Conservation (phyloP, 805 yeast species). For the Saccharomycopsis malanga region DNA sequence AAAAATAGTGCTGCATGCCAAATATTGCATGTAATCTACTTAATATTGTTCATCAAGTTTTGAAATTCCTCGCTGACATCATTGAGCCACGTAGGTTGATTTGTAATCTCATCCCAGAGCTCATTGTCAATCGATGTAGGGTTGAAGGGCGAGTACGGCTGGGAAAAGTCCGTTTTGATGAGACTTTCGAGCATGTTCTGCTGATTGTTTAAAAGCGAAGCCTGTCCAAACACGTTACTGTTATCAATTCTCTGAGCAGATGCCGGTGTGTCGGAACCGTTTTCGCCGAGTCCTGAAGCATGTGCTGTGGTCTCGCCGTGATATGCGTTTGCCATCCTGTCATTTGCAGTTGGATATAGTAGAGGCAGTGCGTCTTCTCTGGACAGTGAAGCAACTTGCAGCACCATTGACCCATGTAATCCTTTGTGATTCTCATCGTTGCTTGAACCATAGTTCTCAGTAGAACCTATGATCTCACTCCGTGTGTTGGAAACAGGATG, state of each 20-base stretch:
- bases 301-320: not conserved
- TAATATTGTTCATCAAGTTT: conserved; percentile 18
- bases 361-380: too few relatives aligned
- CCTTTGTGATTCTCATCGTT: not conserved
- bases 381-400: too few relatives aligned
- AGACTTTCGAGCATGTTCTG: not conserved
- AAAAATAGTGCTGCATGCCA: too few relatives aligned
- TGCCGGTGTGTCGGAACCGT: not conserved
- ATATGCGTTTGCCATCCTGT: not conserved
- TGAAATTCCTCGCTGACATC: conserved; percentile 37
- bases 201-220: not conserved
- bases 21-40: too few relatives aligned
- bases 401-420: too few relatives aligned
- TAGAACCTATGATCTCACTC: not conserved
- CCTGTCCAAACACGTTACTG: not conserved
- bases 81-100: conserved; percentile 70
- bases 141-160: not conserved
- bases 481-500: conserved; percentile 14
- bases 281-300: not conserved
- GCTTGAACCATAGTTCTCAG: too few relatives aligned
- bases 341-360: too few relatives aligned
- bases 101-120: conserved; percentile 72
- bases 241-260: not conserved
- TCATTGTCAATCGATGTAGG: conserved; percentile 35
- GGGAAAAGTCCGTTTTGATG: not conserved